Conservation (phyloP, 495 filamentous ascomycete species). For the Talaromyces stipitatus region DNA sequence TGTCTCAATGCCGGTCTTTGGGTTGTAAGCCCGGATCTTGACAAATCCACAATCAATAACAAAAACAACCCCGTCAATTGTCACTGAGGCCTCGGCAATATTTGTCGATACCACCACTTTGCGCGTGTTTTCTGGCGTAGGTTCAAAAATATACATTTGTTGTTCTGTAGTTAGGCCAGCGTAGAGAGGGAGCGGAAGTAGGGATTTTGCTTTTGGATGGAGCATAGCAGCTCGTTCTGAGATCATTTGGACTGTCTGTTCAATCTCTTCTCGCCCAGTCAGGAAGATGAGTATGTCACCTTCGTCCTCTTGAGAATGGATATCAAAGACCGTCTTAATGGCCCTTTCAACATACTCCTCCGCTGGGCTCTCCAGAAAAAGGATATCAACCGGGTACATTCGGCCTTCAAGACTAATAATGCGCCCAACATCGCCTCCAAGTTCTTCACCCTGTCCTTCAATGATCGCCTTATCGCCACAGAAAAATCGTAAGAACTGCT, state of each 20-base stretch:
- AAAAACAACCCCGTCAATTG: constrained; percentile 88
- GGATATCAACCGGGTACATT: constrained; percentile 84
- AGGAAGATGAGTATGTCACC: constrained; percentile 92
- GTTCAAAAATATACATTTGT: constrained; percentile 89
- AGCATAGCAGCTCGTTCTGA: constrained; percentile 70
- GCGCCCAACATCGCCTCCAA: constrained; percentile 44
- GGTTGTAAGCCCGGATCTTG: constrained; percentile 85
- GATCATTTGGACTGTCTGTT: constrained; percentile 67
- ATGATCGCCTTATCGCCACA: constrained; percentile 37
- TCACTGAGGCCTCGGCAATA: constrained; percentile 92
- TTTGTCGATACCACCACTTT: constrained; percentile 96
- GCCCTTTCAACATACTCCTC: constrained; percentile 87
- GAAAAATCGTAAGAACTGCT: constrained; percentile 84
- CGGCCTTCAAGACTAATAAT: constrained; percentile 90
- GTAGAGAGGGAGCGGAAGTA: constrained; percentile 80
- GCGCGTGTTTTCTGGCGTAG: constrained; percentile 71
- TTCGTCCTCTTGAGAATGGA: constrained; percentile 75
- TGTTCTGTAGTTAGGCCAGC: constrained; percentile 82
- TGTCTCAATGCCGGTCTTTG: constrained; percentile 80
- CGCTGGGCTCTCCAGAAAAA: constrained; percentile 72
- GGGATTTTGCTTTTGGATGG: constrained; percentile 57
- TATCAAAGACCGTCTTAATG: constrained; percentile 84
- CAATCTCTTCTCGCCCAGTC: constrained; percentile 92
- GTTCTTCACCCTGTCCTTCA: constrained; percentile 28
- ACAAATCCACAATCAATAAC: constrained; percentile 91